Conservation (phyloP, 306 rosid genomes). For the Acacia acuminata region DNA sequence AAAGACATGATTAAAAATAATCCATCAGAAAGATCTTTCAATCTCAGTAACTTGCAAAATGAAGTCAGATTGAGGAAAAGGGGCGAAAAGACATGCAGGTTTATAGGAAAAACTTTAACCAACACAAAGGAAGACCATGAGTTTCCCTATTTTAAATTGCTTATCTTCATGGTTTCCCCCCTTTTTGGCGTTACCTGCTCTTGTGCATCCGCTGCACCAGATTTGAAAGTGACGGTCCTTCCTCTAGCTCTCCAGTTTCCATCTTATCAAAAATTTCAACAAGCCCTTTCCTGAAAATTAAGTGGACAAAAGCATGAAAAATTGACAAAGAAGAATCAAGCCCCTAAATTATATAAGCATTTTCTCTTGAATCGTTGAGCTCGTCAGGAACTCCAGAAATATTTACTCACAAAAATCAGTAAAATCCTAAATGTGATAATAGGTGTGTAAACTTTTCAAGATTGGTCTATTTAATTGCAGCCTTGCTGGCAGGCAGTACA, state of each 20-base stretch:
- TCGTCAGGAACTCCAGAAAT: constrained; percentile 14
- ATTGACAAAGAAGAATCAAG: constrained; percentile 15
- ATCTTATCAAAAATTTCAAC: constrained; percentile 75
- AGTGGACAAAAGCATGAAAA: constrained; percentile 24
- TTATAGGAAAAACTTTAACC: background rate
- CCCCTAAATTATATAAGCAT: background rate
- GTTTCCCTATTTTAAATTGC: background rate
- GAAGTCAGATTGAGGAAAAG: constrained; percentile 12
- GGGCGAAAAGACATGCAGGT: background rate
- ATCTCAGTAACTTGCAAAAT: constrained; percentile 16
- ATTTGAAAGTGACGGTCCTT: constrained; percentile 55
- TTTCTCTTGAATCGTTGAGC: constrained; percentile 11
- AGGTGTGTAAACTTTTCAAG: background rate
- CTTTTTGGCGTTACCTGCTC: constrained; percentile 50
- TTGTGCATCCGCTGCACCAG: constrained; percentile 69
- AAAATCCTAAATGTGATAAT: constrained; percentile 18
- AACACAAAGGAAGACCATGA: constrained; percentile 17
- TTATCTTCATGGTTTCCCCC: no score
- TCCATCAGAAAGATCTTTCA: constrained; percentile 15
- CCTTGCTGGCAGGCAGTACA: background rate
- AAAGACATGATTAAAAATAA: constrained; percentile 26
- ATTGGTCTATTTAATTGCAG: background rate
- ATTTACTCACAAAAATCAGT: constrained; percentile 13
- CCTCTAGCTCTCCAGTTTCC: constrained; percentile 61
- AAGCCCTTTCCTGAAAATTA: constrained; percentile 74